Evolutionary conservation across 352 stramenopile genomes (phyloP), one percentile per base, ranked within the genome.

Genomic region (Achlya hypogyna): DNA sequence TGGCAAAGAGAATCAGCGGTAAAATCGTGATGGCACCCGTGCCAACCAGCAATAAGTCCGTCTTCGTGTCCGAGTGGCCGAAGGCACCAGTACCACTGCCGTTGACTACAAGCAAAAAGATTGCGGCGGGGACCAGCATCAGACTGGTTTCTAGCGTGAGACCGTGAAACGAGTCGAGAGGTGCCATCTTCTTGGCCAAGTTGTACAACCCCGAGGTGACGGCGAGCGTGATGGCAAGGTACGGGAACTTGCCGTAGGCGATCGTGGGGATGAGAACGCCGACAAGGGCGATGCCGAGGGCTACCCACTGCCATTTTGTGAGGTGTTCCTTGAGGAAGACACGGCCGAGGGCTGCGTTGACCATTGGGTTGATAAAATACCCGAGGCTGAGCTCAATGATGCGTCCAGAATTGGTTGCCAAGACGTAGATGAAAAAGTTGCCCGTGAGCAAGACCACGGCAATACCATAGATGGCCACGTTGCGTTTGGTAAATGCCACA

Each of bases 171-270:
- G 60, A 5, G 9, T 9, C 9, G 9, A 67, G 45, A 14, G 38
- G 60, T n/a, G 60, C 60, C 32, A 40, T 58, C 32, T 56, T 67
- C 60, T 67, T 67, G 38, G 58, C 32, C 6, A 67, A 16, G 31
- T 43, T 34, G 23, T 67, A 67, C 6, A 56, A 22, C 18, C n/a
- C 38, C 34, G 58, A 67, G 10, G 45, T 53, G 18, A 25, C n/a
- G 23, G 12, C 22, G 10, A 59, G 29, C 29, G 60, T 67, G 22
- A 67, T 18, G 6, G 60, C 60, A 8, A 67, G 27, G 40, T 43
- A 67, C 8, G 60, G 60, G 58, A 67, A 67, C 45, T 45, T 43
- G 22, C 40, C 60, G 51, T 67, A 67, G 28, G 60, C 60, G 35
- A 67, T 59, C 6, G 60, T 43, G 10, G 45, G 16, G 32, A 67